These are phyloP conservation scores for Volutella citrinella DNA, from an alignment of 2,329 filamentous ascomycete species.

Conservation along the genomic window DNA sequence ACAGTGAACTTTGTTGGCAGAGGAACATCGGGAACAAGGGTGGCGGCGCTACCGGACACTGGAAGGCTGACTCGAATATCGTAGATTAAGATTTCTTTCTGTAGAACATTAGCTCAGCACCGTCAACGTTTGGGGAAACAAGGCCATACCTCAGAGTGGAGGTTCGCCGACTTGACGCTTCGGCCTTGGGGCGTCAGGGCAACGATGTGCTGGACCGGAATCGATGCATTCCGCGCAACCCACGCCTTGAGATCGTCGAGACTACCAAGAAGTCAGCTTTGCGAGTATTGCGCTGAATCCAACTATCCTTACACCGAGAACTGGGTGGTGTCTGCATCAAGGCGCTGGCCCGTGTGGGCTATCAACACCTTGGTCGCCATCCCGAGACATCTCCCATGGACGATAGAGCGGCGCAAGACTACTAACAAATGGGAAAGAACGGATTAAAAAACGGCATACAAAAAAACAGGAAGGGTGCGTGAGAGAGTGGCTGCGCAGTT, in stretches of 20 bases:
- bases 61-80: constrained; percentile 73
- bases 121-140: too few species aligned
- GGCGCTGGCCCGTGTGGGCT: constrained; percentile 86
- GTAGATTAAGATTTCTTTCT: constrained; percentile 91
- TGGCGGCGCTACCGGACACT: constrained; percentile 42
- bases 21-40: constrained; percentile 46
- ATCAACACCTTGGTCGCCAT: constrained; percentile 92
- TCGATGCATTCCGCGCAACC: constrained; percentile 71
- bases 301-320: constrained; percentile 61
- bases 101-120: constrained; percentile 11
- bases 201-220: constrained; percentile 77
- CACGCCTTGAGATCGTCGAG: constrained; percentile 83
- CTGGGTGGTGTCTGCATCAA: constrained; percentile 72
- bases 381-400: constrained; percentile 50
- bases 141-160: constrained; percentile 77
- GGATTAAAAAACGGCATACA: constrained; percentile 11
- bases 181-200: constrained; percentile 82
- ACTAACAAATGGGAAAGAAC: constrained; percentile 14
- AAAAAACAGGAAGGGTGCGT: too few species aligned
- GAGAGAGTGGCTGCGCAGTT: too few species aligned
- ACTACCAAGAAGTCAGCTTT: constrained; percentile 38
- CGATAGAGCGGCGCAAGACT: constrained; percentile 25
- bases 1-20: constrained; percentile 53
- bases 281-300: neutral
- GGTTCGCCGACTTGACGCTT: constrained; percentile 75